These are phyloP conservation scores for Crithidia expoeki DNA, from an alignment of 208 protist species.

Conservation along the genomic window DNA sequence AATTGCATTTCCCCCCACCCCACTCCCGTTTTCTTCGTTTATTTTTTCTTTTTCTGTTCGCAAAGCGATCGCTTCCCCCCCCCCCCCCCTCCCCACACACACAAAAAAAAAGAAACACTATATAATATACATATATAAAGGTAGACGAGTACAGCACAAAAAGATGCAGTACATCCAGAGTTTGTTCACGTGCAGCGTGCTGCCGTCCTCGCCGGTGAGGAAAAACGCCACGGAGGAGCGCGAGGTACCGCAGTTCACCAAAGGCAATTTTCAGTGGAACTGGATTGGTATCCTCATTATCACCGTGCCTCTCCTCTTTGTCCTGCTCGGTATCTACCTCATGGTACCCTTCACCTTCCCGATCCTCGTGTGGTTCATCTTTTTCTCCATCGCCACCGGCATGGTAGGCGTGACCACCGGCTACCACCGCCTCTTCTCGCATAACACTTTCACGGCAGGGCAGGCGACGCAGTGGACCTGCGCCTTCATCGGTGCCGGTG, in stretches of 20 bases:
- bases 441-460: constrained; percentile 68
- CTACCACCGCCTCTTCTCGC: constrained; percentile 89
- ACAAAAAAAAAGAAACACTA: neutral
- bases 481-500: constrained; percentile 68
- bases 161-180: constrained; percentile 12
- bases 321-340: constrained; percentile 30
- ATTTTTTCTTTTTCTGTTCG: neutral
- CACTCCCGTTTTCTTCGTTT: neutral
- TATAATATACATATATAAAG: neutral
- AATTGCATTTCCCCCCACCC: neutral
- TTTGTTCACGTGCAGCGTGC: constrained; percentile 24
- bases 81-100: neutral
- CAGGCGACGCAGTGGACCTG: constrained; percentile 65
- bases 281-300: constrained; percentile 51
- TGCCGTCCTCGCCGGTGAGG: constrained; percentile 10
- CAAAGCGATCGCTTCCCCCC: too few relatives aligned
- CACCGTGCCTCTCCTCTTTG: constrained; percentile 29
- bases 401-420: constrained; percentile 87
- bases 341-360: constrained; percentile 30
- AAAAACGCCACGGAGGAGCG: constrained; percentile 24
- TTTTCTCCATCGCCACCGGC: constrained; percentile 68
- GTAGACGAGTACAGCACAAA: neutral
- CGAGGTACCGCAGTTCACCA: constrained; percentile 43
- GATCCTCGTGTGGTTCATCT: constrained; percentile 24
- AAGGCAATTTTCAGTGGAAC: constrained; percentile 52